Evolutionary conservation across 768 basidiomycete genomes (phyloP), one percentile per base, ranked within the genome.

Genomic region (Tylopilus subfusipes): DNA sequence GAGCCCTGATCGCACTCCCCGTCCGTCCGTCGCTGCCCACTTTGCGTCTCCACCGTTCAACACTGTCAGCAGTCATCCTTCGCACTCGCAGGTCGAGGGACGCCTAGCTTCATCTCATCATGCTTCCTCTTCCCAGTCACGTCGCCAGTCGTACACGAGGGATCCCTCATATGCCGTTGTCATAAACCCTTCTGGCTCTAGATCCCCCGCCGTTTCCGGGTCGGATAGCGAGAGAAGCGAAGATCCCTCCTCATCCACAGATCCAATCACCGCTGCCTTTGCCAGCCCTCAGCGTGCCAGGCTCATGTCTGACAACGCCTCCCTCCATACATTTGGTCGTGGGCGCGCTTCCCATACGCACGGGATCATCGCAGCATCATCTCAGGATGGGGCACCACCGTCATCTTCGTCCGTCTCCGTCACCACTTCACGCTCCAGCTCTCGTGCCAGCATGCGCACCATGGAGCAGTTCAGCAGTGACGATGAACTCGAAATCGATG

Each of bases 271-370:
- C 62, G 57, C 54, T 56, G 59, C 63, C 46, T 53, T 45, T 50
- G 55, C 33, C 44, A 50, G 42, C 38, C 29, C 57, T 48, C 69
- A 38, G 47, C 67, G 52, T 69, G 59, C 47, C 56, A 60, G 53
- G 30, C 53, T 71, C 62, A 52, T 67, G 48, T 47, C 72, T 8
- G 80, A 82, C 64, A 70, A 74, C 9, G 73, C 75, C 27, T 82
- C 80, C 14, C 75, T 72, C 53, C 73, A 78, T 59, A 81, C 80
- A 1, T 80, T 80, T 53, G 82, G 78, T 51, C 70, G 65, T 48
- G 82, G 78, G 51, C 70, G 65, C 44, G 77, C 76, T 12, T 76
- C 75, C 42, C 59, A 66, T 52, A 34, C 56, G 33, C 62, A 63
- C 54, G 58, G 63, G 48, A 55, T 54, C 31, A 55, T 27, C 42